Base-by-base conservation (phyloP, 768 basidiomycete species). In the Suillus subalutaceus region DNA sequence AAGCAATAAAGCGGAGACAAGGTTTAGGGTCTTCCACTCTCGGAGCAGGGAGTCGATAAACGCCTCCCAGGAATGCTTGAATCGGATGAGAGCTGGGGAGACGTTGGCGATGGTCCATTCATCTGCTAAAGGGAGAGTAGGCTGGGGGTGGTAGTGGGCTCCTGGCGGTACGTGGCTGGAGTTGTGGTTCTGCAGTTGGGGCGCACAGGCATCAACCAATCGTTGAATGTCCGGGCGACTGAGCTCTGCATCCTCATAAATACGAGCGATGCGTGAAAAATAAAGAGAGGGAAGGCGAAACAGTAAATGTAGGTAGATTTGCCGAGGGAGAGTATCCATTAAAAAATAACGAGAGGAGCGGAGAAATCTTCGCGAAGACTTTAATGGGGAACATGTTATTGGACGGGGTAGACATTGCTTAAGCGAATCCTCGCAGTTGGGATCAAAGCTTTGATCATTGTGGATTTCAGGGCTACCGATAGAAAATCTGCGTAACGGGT, bases 221-320 rank as follows among this genome's bases (percentile, higher is more conserved):
- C 84, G 72, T 61, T 86, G 78, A 10, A 94, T 85, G 71, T 94
- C 92, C 10, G 88, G 90, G 67, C 83, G 83, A 72, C 90, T 91
- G 61, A 94, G 84, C 63, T 93, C 88, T 2, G 92, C 91, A 65
- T 92, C 90, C 69, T 90, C 85, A 68, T 92, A 93, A 35, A 93
- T 85, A 58, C 86, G 83, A 3, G 90, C 85, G 30, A 94, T 92
- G 3, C 92, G 88, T 3, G 88, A 85, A 75, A 93, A 94, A 72
- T 94, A 94, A 71, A 93, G 80, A 0, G 89, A 85, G 2, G 92
- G 93, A n/a, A 94, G 83, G 18, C 88, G 84, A 20, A 93, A 81
- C 9, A 93, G 84, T 35, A 78, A 52, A 56, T 78, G 75, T 53
- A 84, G 74, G 69, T 86, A 86, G 0, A 76, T 35, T 68, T 84